Conservation (phyloP, 495 filamentous ascomycete species). For the Aspergillus kassunensis region DNA sequence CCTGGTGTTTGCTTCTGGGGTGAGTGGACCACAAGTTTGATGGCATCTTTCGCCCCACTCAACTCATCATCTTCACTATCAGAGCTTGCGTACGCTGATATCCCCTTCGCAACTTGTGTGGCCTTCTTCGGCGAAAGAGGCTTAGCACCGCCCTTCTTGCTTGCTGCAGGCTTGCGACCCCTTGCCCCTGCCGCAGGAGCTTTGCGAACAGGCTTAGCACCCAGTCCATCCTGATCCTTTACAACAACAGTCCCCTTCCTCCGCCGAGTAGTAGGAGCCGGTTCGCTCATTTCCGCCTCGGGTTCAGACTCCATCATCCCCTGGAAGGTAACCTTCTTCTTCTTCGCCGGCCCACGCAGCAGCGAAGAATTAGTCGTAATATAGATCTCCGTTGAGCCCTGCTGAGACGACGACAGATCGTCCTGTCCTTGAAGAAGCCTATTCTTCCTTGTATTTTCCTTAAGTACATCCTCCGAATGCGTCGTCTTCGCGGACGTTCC, state of each 20-base stretch:
- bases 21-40: conserved; percentile 36
- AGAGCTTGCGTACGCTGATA: conserved; percentile 38
- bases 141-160: conserved; percentile 29
- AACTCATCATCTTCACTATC: conserved; percentile 52
- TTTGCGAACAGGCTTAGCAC: conserved; percentile 48
- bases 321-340: conserved; percentile 54
- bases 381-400: conserved; percentile 21
- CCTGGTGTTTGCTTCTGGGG: conserved; percentile 33
- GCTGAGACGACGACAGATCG: conserved; percentile 15
- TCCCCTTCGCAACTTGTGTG: conserved; percentile 47
- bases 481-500: conserved; percentile 20
- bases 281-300: conserved; percentile 31
- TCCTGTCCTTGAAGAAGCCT: conserved; percentile 19
- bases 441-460: conserved; percentile 24
- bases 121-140: conserved; percentile 56
- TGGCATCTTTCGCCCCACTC: conserved; percentile 36
- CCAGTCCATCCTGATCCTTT: conserved; percentile 32
- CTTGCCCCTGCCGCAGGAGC: conserved; percentile 24
- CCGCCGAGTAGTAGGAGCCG: conserved; percentile 23
- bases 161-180: conserved; percentile 36
- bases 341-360: conserved; percentile 40
- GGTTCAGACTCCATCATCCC: conserved; percentile 36
- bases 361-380: conserved; percentile 33
- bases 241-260: conserved; percentile 15
- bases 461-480: conserved; percentile 8